phyloP scores from a whole-genome alignment of 257 asterid genomes.

The Ilex aquifolium region DNA sequence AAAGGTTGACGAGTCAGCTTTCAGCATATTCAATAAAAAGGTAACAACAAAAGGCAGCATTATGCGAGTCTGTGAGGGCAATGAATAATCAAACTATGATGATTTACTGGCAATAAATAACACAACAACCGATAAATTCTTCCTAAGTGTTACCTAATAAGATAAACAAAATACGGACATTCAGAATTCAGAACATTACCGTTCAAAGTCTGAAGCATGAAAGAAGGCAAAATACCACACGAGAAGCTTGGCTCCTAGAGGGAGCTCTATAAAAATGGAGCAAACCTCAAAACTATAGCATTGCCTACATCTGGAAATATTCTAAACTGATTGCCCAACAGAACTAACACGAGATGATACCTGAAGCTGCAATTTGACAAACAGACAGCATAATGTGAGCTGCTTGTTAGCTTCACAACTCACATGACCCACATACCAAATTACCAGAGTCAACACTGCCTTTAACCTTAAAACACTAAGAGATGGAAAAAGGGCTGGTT shows the following conservation, averaged over 20 bases:
- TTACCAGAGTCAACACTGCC: background rate
- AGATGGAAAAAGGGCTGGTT: background rate
- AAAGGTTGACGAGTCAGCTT: background rate
- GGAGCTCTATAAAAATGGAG: background rate
- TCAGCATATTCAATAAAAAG: background rate
- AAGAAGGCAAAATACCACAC: background rate
- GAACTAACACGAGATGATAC: conserved; percentile 19
- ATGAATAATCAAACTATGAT: background rate
- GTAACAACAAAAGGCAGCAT: background rate
- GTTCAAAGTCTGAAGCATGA: background rate
- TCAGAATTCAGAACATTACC: conserved; percentile 5
- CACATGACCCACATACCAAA: background rate
- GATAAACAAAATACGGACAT: conserved; percentile 4
- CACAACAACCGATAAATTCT: conserved; percentile 32
- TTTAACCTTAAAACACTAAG: background rate
- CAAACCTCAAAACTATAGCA: conserved; percentile 47
- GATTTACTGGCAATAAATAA: conserved; percentile 48
- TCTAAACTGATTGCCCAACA: conserved; percentile 33
- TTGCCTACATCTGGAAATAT: conserved; percentile 31
- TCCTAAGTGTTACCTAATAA: conserved; percentile 38
- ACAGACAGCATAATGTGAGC: background rate
- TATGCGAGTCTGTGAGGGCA: background rate
- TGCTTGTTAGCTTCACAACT: background rate
- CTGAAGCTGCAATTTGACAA: conserved; percentile 34
- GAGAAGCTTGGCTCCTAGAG: background rate